Base-by-base conservation (phyloP, 176 grass and related monocot species). In the Musa troglodytarum region DNA sequence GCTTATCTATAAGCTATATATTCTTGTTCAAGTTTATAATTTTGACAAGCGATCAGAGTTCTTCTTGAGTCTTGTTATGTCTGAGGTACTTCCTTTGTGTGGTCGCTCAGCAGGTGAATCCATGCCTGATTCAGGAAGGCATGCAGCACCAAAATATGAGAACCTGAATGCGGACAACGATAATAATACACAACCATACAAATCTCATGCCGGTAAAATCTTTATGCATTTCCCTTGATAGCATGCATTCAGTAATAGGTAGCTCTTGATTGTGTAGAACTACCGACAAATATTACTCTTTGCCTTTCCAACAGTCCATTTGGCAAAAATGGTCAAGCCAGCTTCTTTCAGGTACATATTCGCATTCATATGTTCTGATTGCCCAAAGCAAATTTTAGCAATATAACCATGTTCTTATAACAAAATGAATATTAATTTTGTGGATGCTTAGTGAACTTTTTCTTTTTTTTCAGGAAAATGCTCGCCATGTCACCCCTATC, bases 321-420 rank as follows among this genome's bases (percentile, higher is more conserved):
- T 79, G 53, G 86, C 88, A 80, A 68, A 21, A 55, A 85, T 86
- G 73, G 82, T 84, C 20, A 91, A 71, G 71, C 80, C 80, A 81
- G 68, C 80, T 87, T 99, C 95, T 29, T 87, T 94, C 78, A 87
- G 86, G 95, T 99, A 65, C 75, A 68, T 15, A 17, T 59, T 54
- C 3, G 4, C 0, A 4, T 43, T 43, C 34, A 6, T 10, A 71
- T 67, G 56, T 9, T 74, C 4, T 74, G 34, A 5, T 82, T 53
- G 34, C 34, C 4, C 5, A 43, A 0, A 43, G 4, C 34, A 22
- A 54, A 13, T 12, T 73, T 19, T 28, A 29, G 2, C 28, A 34
- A 26, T 2, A 43, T 43, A 43, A 43, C 34, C 3, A 43, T 43
- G 34, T 43, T 43, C 34, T 43, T 43, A 43, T 43, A 43, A 6